Conservation (phyloP, 2,329 filamentous ascomycete genomes). For the Trichoderma lentiforme region DNA sequence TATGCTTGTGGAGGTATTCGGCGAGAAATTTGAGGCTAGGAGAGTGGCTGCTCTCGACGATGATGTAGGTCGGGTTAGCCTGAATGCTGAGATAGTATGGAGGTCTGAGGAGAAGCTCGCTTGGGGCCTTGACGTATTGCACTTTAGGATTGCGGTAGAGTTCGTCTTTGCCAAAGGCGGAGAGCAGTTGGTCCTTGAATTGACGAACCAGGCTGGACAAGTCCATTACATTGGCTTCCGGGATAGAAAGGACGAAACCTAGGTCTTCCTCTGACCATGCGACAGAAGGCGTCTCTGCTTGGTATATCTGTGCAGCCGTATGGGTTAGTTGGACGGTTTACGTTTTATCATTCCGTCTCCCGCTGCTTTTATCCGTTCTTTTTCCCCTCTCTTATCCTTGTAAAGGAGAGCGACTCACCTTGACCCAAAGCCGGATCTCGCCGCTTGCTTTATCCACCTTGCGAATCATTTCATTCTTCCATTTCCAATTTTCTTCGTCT, state of each 20-base stretch:
- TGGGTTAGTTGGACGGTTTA: neutral
- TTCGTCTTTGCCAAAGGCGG: no score
- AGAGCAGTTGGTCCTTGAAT: neutral
- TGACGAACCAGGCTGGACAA: fast-evolving
- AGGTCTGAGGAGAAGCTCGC: neutral
- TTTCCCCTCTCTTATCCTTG: neutral
- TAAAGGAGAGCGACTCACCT: neutral
- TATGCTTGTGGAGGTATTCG: neutral
- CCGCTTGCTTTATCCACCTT: neutral
- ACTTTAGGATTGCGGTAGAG: neutral
- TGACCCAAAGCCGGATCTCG: neutral
- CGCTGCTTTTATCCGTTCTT: neutral
- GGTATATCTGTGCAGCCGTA: neutral
- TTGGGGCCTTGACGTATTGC: neutral
- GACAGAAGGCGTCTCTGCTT: neutral
- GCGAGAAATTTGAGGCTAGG: neutral
- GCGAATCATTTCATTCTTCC: neutral
- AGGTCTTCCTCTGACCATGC: neutral
- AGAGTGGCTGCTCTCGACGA: neutral
- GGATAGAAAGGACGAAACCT: neutral
- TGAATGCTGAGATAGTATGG: neutral
- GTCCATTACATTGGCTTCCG: neutral
- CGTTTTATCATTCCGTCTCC: neutral
- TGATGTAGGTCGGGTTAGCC: fast-evolving
- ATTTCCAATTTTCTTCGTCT: neutral